These are phyloP conservation scores for Botrytis porri DNA, from an alignment of 2,329 filamentous ascomycete species.

Conservation along the genomic window DNA sequence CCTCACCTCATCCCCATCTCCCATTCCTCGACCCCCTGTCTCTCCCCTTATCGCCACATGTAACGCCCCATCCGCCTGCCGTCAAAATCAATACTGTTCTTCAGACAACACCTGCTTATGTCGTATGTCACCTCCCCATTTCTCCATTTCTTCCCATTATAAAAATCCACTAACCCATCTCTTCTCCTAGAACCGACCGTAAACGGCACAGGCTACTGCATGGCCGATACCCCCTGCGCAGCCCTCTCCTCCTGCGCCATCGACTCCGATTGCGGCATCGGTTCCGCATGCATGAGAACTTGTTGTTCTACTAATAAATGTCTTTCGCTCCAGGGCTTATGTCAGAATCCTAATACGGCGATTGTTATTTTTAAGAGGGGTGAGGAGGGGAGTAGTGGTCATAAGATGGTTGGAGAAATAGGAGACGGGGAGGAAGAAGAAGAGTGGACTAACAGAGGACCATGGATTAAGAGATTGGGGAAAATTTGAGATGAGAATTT, in stretches of 20 bases:
- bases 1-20: not conserved
- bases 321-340: not conserved
- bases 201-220: constrained; percentile 11
- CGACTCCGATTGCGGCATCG: not conserved
- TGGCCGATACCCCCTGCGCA: constrained; percentile 6
- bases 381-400: not conserved
- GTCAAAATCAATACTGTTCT: not conserved
- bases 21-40: not conserved
- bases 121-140: not conserved
- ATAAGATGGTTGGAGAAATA: not conserved
- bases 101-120: not conserved
- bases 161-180: not conserved
- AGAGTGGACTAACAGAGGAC: constrained; percentile 10
- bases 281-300: constrained; percentile 12
- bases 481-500: not conserved
- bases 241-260: constrained; percentile 6
- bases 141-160: fast-evolving
- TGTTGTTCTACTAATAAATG: constrained; percentile 16
- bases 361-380: not conserved
- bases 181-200: not conserved
- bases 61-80: not conserved
- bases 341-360: not conserved
- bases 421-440: not conserved
- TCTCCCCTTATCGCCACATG: not conserved
- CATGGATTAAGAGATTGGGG: not conserved